Evolutionary conservation across 352 stramenopile genomes (phyloP).

Genomic region (Phytophthora tubulina): DNA sequence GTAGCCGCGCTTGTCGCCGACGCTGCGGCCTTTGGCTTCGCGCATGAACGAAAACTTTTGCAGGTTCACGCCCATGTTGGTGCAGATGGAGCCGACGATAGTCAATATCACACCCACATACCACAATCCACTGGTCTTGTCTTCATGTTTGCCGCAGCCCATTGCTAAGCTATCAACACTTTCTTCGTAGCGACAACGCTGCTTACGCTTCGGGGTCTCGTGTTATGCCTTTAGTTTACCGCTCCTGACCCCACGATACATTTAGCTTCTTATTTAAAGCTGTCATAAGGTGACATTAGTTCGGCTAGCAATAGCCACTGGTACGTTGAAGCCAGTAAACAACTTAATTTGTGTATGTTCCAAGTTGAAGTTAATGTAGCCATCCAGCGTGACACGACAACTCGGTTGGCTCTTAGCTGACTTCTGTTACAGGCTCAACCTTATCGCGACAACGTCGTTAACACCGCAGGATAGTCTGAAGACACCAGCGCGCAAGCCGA

Average conservation of each 20-base stretch:
- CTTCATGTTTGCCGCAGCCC: constrained; percentile 31
- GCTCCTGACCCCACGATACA: constrained; percentile 1
- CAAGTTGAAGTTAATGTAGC: constrained; percentile 37
- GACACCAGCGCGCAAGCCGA: no score
- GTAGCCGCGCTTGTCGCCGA: constrained; percentile 79
- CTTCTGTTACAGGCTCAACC: no score
- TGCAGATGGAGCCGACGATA: constrained; percentile 76
- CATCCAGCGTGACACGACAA: not conserved
- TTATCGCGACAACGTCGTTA: no score
- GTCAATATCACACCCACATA: constrained; percentile 83
- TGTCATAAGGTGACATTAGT: constrained; percentile 15
- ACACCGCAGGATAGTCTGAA: no score
- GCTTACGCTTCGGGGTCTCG: constrained; percentile 4
- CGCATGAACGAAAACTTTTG: constrained; percentile 93
- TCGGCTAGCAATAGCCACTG: constrained; percentile 27
- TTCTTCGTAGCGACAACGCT: not conserved
- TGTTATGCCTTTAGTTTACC: constrained; percentile 1
- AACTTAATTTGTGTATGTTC: constrained; percentile 28
- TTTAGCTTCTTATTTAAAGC: constrained; percentile 26
- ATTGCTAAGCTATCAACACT: constrained; percentile 15
- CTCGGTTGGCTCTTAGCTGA: no score
- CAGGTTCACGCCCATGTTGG: constrained; percentile 89
- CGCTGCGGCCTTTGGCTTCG: constrained; percentile 66
- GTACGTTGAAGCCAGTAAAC: constrained; percentile 3
- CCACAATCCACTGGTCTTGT: constrained; percentile 49